Conservation (phyloP, 2,329 filamentous ascomycete genomes). For the Myrmaecium sp. region DNA sequence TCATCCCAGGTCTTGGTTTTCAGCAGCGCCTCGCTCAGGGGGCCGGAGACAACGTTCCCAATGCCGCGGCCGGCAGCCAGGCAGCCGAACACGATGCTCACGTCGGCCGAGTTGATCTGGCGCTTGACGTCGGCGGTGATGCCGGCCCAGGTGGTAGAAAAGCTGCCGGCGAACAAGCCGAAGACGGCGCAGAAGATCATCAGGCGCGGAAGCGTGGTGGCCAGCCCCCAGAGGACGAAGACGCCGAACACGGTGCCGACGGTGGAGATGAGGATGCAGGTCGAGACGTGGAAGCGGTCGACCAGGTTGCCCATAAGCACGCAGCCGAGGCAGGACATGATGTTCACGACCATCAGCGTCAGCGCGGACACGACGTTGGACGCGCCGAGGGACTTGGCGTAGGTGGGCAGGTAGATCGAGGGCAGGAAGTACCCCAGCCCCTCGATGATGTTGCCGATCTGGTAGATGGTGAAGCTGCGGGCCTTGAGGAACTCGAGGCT, state of each 20-base stretch:
- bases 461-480: constrained; percentile 16
- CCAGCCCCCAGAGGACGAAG: constrained; percentile 31
- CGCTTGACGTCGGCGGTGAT: constrained; percentile 11
- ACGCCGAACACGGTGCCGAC: constrained; percentile 23
- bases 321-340: constrained; percentile 19
- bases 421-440: constrained; percentile 24
- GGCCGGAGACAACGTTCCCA: constrained; percentile 32
- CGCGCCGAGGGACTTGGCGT: constrained; percentile 13
- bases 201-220: constrained; percentile 19
- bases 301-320: constrained; percentile 19
- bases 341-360: constrained; percentile 19
- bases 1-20: constrained; percentile 10
- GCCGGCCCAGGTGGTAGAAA: constrained; percentile 11
- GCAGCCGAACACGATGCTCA: constrained; percentile 30
- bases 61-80: constrained; percentile 31
- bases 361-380: constrained; percentile 11
- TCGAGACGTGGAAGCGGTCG: constrained; percentile 25
- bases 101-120: constrained; percentile 19
- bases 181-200: constrained; percentile 17
- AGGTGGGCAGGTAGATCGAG: constrained; percentile 21
- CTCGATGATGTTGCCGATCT: constrained; percentile 19
- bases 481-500: constrained; percentile 15
- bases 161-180: constrained; percentile 17
- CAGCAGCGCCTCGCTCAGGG: constrained; percentile 30
- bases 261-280: constrained; percentile 25